Evolutionary conservation across 2,329 filamentous ascomycete species (phyloP).

Genomic region (Fusarium lyarnte): DNA sequence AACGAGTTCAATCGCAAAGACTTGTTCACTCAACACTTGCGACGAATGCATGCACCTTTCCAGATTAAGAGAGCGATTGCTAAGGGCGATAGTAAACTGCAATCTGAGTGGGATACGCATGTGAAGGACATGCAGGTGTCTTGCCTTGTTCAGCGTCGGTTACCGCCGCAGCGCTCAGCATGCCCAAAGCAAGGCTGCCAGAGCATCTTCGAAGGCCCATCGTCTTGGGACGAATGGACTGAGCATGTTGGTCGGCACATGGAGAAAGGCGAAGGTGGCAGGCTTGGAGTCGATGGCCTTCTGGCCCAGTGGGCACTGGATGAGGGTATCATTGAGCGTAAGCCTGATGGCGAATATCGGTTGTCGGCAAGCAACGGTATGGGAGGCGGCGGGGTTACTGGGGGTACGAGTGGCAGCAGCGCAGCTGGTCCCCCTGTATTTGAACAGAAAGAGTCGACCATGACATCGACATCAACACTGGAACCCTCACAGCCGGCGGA

Average conservation of each 20-base stretch:
- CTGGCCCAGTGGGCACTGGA: conserved; percentile 71
- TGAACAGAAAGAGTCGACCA: conserved; percentile 43
- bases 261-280: conserved; percentile 73
- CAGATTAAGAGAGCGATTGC: conserved; percentile 67
- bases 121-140: conserved; percentile 76
- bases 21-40: conserved; percentile 91
- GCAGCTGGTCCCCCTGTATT: conserved; percentile 18
- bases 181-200: conserved; percentile 78
- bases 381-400: conserved; percentile 14
- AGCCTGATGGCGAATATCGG: conserved; percentile 65
- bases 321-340: conserved; percentile 69
- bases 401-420: conserved; percentile 29
- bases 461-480: conserved; percentile 30
- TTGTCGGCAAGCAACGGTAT: conserved; percentile 51
- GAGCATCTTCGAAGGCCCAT: conserved; percentile 73
- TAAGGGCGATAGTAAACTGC: conserved; percentile 67
- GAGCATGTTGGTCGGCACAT: conserved; percentile 93
- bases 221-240: conserved; percentile 89
- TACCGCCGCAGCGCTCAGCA: conserved; percentile 75
- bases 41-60: conserved; percentile 88
- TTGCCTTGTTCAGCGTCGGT: conserved; percentile 76
- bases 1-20: conserved; percentile 94
- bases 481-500: conserved; percentile 38
- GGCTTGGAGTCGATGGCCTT: conserved; percentile 66
- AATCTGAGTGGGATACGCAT: conserved; percentile 70